Base-by-base conservation (phyloP, 169 alveolate species). In the Plasmodium malariae region DNA sequence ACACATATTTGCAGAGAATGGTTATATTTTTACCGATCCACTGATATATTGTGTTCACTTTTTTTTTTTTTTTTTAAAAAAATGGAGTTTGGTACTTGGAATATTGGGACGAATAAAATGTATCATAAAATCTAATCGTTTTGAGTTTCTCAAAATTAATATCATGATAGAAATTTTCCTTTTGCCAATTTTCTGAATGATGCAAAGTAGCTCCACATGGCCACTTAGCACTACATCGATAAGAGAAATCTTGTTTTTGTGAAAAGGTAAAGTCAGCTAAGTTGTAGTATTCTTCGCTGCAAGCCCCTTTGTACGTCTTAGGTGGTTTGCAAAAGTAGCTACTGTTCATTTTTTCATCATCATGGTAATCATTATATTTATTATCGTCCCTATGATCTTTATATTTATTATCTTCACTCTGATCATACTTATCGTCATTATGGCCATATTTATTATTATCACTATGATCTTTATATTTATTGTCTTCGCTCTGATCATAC, bases 221-320 rank as follows among this genome's bases (percentile, higher is more conserved):
- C 96, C 96, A 94, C 37, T 88, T 63, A 14, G 86, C 96, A 28
- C 87, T 74, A 57, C 96, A 94, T 21, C n/a, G 37, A 45, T 63
- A 91, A 11, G 92, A 92, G 7, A 92, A 76, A 62, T 94, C 96
- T 76, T 92, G 93, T 49, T 93, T 93, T 59, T 70, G 91, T 24
- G 69, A 40, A 24, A 65, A 71, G 24, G 85, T 88, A 88, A 85
- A 92, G 4, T 76, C 71, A n/a, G 86, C 83, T 48, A 62, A 62
- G 21, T 36, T 40, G 37, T 48, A 17, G 36, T 59, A 0, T 28
- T 17, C 65, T 12, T 36, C 70, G 28, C n/a, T n/a, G 28, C 87
- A 71, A 17, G 21, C 26, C 28, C 93, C 90, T 60, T 55, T 86
- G 65, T 49, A 78, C n/a, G 9, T 30, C 14, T 40, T 45, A 30